Evolutionary conservation across 495 filamentous ascomycete species (phyloP), one percentile per base, ranked within the genome.

Genomic region (Xylaria scruposa): DNA sequence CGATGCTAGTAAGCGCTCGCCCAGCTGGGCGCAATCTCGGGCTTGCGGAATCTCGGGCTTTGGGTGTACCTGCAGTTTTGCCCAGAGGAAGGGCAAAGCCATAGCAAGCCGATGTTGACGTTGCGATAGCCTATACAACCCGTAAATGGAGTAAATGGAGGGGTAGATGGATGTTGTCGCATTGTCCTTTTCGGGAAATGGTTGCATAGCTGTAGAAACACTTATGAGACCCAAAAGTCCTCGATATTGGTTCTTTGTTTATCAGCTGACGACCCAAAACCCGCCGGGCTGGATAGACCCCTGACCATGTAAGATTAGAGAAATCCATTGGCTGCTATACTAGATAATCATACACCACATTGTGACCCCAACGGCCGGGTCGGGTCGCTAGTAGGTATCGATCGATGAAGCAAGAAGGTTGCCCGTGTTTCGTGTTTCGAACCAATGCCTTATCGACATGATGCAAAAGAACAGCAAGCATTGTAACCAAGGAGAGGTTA

Each of bases 231-330:
- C 62, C 42, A 56, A 54, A 31, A 42, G 65, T 67, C 19, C 29
- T 67, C 42, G 65, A 67, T 67, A 67, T 44, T 21, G n/a, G 65
- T 21, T 44, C 33, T 54, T 67, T 67, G 65, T 56, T 56, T 67
- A 67, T 67, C 65, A 67, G 65, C 65, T 67, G 65, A 67, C 49
- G 21, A 4, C 49, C 33, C 40, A 7, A 46, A 67, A 67, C 65
- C 65, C 65, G 49, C 65, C 42, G 65, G 49, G 65, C 65, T 67
- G 65, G 65, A 66, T 67, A 56, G 65, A 67, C 47, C 65, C 63
- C 65, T 56, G 65, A 47, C n/a, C 47, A 67, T 56, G 65, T 67
- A 40, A 67, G 65, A 54, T 67, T 40, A 13, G 65, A 56, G 65
- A 54, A 21, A 49, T 56, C 36, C 26, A 67, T 54, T 66, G 63